A percentile compares a stretch with the other conserved stretches of the same genome.
Conservation (phyloP, 192 early-diverging fungal genomes). For the Rhizophlyctis rosea region DNA sequence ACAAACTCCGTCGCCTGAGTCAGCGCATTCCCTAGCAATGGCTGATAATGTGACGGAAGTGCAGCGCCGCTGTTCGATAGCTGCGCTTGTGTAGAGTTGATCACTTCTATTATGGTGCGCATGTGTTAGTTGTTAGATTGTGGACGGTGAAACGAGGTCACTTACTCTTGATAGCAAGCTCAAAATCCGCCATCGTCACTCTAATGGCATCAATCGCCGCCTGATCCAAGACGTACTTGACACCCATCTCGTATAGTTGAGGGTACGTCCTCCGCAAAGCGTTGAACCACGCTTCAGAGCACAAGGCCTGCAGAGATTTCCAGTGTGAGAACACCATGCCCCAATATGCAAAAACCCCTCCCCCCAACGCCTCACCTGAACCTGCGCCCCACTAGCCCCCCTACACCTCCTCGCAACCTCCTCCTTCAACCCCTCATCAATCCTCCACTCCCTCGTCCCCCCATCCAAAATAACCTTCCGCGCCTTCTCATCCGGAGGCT, state of each 20-base stretch:
- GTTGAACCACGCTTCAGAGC: constrained; percentile 68
- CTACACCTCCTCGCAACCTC: constrained; percentile 54
- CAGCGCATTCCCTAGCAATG: background rate
- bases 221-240: constrained; percentile 52
- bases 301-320: constrained; percentile 42
- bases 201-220: constrained; percentile 47
- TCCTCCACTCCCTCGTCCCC: constrained; percentile 50
- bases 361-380: constrained; percentile 29
- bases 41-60: background rate
- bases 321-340: too few species aligned
- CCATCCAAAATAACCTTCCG: constrained; percentile 64
- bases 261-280: constrained; percentile 67
- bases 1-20: background rate
- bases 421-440: constrained; percentile 42
- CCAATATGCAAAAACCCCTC: background rate
- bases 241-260: constrained; percentile 60
- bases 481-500: constrained; percentile 53
- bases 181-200: constrained; percentile 63
- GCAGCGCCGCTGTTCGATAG: too few species aligned
- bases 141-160: background rate
- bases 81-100: too few species aligned
- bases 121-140: too few species aligned
- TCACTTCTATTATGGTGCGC: too few species aligned
- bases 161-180: constrained; percentile 33
- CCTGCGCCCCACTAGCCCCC: constrained; percentile 69